Conservation (phyloP, 768 basidiomycete genomes). For the Pisolithus orientalis region DNA sequence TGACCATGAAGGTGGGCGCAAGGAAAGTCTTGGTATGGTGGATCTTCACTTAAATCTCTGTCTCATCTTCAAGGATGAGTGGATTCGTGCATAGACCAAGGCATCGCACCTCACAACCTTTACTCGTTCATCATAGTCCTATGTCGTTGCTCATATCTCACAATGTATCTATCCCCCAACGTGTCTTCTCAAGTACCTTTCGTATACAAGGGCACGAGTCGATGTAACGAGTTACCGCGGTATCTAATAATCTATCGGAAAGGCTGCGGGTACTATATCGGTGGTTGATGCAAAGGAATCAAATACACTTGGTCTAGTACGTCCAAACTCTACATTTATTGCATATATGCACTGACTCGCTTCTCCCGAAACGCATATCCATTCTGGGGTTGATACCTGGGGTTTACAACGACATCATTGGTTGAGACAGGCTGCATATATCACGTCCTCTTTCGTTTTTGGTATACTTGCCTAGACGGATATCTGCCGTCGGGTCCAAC, state of each 20-base stretch:
- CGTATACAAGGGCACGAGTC: constrained; percentile 12
- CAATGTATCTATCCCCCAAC: constrained; percentile 12
- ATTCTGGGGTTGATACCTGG: too few species aligned
- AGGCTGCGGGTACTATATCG: constrained; percentile 1
- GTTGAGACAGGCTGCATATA: constrained; percentile 42
- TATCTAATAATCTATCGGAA: background rate
- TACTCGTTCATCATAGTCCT: constrained; percentile 10
- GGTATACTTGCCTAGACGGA: constrained; percentile 53
- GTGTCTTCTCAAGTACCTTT: constrained; percentile 4
- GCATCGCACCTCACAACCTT: constrained; percentile 58
- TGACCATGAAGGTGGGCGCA: constrained; percentile 76
- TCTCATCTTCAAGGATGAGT: background rate
- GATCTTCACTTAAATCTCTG: constrained; percentile 12
- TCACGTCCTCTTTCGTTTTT: constrained; percentile 40
- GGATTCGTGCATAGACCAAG: constrained; percentile 40
- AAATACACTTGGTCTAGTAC: constrained; percentile 18
- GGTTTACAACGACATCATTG: too few species aligned
- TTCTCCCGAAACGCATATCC: too few species aligned
- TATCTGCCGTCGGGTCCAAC: constrained; percentile 54
- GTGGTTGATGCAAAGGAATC: constrained; percentile 19
- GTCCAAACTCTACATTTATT: too few species aligned
- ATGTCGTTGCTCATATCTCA: constrained; percentile 12
- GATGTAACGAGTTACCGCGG: constrained; percentile 13
- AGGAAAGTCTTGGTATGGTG: constrained; percentile 78
- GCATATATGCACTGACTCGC: too few species aligned